phyloP scores from a whole-genome alignment of 352 stramenopile species.

The Thraustotheca clavata region DNA sequence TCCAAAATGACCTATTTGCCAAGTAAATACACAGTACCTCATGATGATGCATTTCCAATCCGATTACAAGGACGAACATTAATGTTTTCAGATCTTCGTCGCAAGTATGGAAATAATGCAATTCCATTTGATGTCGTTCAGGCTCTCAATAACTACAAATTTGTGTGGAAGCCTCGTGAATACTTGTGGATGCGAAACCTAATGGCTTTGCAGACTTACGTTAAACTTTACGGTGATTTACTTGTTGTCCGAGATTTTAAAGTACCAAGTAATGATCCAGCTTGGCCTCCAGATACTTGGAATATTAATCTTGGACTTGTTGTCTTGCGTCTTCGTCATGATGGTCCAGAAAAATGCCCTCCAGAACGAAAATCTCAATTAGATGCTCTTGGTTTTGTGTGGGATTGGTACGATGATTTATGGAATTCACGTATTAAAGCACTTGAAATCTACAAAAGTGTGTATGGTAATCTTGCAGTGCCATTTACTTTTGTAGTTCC shows the following conservation, averaged over 20 bases:
- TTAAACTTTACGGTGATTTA: slow-evolving; percentile 42
- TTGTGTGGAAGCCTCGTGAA: slow-evolving; percentile 16
- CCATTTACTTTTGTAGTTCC: slow-evolving; percentile 5
- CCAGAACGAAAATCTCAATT: slow-evolving; percentile 33
- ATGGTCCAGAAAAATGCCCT: slow-evolving; percentile 43
- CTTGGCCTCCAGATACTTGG: slow-evolving; percentile 41
- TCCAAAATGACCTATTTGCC: neutral
- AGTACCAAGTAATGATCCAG: slow-evolving; percentile 31
- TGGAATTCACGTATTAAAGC: neutral
- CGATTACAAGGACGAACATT: neutral
- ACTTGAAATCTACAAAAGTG: neutral
- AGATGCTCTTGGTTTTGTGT: slow-evolving; percentile 60
- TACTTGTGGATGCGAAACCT: slow-evolving; percentile 17
- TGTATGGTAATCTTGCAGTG: slow-evolving; percentile 7
- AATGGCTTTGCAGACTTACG: slow-evolving; percentile 43
- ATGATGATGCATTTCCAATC: neutral
- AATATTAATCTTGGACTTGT: slow-evolving; percentile 54
- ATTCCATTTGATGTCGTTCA: neutral
- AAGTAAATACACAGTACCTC: neutral
- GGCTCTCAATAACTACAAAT: neutral
- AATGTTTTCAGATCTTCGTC: neutral
- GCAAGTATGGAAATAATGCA: neutral
- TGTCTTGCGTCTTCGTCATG: slow-evolving; percentile 50
- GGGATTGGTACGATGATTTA: slow-evolving; percentile 33
- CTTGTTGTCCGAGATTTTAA: slow-evolving; percentile 56